phyloP scores from a whole-genome alignment of 495 filamentous ascomycete species.

The Hypoxylon perforatum region DNA sequence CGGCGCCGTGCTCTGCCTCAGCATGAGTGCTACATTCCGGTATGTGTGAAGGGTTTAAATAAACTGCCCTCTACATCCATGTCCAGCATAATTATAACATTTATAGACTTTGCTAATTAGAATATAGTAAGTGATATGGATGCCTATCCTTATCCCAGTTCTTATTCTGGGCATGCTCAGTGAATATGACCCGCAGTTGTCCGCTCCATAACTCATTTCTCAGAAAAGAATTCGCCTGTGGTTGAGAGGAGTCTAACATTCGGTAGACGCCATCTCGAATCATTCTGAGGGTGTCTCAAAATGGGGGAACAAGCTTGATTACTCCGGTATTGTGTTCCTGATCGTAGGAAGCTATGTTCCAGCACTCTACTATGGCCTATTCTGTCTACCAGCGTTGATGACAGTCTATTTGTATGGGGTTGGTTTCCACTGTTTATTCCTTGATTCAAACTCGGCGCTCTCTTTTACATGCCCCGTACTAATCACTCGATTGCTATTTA shows the following conservation, averaged over 20 bases:
- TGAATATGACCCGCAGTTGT: too few relatives aligned
- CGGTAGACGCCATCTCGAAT: constrained; percentile 52
- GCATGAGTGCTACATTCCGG: constrained; percentile 81
- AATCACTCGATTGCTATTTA: constrained; percentile 42
- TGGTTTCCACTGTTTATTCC: constrained; percentile 34
- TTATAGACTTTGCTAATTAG: constrained; percentile 19
- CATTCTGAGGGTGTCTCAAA: constrained; percentile 54
- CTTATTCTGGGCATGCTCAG: neutral
- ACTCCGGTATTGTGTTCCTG: constrained; percentile 88
- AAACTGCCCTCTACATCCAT: neutral
- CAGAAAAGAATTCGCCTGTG: neutral
- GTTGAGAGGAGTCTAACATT: constrained; percentile 16
- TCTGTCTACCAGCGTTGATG: constrained; percentile 70
- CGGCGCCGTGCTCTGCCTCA: constrained; percentile 79
- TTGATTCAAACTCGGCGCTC: neutral
- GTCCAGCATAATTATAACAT: neutral
- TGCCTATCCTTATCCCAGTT: neutral
- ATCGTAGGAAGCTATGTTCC: constrained; percentile 91
- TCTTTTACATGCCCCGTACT: constrained; percentile 4
- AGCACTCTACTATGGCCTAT: constrained; percentile 88
- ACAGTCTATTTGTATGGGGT: constrained; percentile 80
- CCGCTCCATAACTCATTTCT: neutral
- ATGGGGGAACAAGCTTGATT: constrained; percentile 76
- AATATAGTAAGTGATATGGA: constrained; percentile 23
- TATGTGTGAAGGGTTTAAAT: constrained; percentile 12